Conservation (phyloP, 2,329 filamentous ascomycete species). For the Talaromyces sp. region DNA sequence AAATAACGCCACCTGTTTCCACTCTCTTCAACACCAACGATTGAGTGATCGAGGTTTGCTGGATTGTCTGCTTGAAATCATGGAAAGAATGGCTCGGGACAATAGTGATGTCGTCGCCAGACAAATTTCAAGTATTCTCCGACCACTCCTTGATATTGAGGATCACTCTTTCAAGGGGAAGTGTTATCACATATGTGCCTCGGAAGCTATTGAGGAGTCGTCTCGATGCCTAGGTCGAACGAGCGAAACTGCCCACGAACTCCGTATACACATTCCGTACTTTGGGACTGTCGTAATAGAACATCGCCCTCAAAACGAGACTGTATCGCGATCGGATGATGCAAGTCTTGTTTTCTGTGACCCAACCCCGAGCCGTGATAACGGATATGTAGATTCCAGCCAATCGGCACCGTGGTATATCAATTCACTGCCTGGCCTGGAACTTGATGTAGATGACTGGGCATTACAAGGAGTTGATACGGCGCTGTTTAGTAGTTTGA, state of each 20-base stretch:
- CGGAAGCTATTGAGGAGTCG: background rate
- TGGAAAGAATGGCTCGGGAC: conserved; percentile 24
- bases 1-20: background rate
- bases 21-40: conserved; percentile 34
- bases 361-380: background rate
- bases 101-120: conserved; percentile 30
- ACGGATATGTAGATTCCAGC: background rate
- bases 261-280: conserved; percentile 42
- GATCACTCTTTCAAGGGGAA: conserved; percentile 6
- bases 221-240: background rate
- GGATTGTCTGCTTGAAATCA: conserved; percentile 34
- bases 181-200: background rate
- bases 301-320: conserved; percentile 1
- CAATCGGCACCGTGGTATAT: background rate
- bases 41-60: conserved; percentile 38
- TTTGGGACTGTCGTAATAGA: conserved; percentile 39
- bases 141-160: conserved; percentile 19
- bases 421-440: background rate
- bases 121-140: conserved; percentile 20
- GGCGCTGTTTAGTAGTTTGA: background rate
- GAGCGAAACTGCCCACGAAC: conserved; percentile 13
- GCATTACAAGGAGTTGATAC: conserved; percentile 8
- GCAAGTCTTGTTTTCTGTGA: background rate
- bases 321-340: background rate
- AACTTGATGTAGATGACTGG: background rate